Percentiles rank a stretch among this genome's conserved stretches.
Evolutionary conservation across 331 rosid species (phyloP).

Genomic region (Cydonia oblonga): DNA sequence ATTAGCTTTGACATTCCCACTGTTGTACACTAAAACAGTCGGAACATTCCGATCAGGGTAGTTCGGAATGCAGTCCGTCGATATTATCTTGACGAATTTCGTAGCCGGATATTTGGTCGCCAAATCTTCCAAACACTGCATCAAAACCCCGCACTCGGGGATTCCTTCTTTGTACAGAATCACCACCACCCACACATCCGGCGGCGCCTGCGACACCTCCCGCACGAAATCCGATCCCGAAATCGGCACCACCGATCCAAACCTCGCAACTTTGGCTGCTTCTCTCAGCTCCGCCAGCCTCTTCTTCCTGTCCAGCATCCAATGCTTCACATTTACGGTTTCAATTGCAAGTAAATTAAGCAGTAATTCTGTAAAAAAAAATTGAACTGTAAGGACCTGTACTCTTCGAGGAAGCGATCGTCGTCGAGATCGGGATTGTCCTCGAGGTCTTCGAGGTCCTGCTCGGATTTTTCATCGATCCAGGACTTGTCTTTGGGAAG

Average conservation of each 20-base stretch:
- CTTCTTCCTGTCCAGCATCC: constrained; percentile 52
- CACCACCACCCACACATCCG: constrained; percentile 98
- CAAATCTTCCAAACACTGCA: constrained; percentile 81
- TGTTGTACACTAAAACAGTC: constrained; percentile 80
- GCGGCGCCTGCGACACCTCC: constrained; percentile 90
- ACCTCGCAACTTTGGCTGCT: constrained; percentile 66
- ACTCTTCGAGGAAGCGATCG: constrained; percentile 74
- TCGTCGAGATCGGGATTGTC: constrained; percentile 67
- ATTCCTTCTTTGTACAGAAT: constrained; percentile 87
- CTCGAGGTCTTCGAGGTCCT: constrained; percentile 79
- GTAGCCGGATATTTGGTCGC: constrained; percentile 71
- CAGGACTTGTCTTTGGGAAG: constrained; percentile 60
- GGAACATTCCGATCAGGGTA: constrained; percentile 85
- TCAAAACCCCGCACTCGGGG: constrained; percentile 65
- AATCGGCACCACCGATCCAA: constrained; percentile 70
- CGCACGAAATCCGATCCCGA: constrained; percentile 95
- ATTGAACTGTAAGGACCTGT: constrained; percentile 34
- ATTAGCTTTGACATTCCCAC: constrained; percentile 83
- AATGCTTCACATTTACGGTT: background rate
- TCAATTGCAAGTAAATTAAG: background rate
- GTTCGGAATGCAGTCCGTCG: constrained; percentile 94
- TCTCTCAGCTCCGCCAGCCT: constrained; percentile 82
- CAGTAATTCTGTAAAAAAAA: background rate
- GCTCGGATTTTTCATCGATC: constrained; percentile 68
- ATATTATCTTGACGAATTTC: constrained; percentile 82